Evolutionary conservation across 208 protist genomes (phyloP).

Genomic region (Acanthamoeba lenticulata): DNA sequence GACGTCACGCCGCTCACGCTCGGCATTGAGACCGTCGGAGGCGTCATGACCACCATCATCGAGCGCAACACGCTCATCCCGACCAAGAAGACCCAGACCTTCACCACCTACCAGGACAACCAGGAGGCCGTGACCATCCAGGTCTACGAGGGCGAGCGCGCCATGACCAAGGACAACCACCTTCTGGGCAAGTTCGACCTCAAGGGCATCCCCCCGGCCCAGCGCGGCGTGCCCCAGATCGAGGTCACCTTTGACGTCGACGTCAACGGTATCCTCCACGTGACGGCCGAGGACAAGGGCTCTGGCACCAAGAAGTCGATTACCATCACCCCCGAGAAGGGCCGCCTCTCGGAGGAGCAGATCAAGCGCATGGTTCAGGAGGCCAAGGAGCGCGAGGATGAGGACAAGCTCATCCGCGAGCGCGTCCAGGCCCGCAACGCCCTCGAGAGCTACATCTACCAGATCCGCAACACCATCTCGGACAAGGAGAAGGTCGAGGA

Average conservation of each 20-base stretch:
- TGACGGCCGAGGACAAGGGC: conserved; percentile 96
- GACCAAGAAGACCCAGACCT: conserved; percentile 95
- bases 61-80: conserved; percentile 93
- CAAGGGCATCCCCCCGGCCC: conserved; percentile 95
- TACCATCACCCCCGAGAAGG: conserved; percentile 95
- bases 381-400: conserved; percentile 91
- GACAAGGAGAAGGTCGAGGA: conserved; percentile 70
- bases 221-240: conserved; percentile 97
- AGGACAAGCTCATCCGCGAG: conserved; percentile 89
- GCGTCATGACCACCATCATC: conserved; percentile 95
- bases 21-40: conserved; percentile 95
- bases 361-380: conserved; percentile 91
- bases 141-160: conserved; percentile 98
- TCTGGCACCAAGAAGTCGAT: conserved; percentile 90
- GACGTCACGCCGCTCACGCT: conserved; percentile 95
- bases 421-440: conserved; percentile 85
- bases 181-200: conserved; percentile 98
- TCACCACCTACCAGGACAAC: conserved; percentile 95
- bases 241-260: conserved; percentile 97
- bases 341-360: conserved; percentile 92
- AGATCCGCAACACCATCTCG: conserved; percentile 80
- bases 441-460: conserved; percentile 89
- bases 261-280: conserved; percentile 97
- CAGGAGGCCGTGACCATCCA: conserved; percentile 93
- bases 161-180: conserved; percentile 98